A percentile compares a stretch with the other conserved stretches of the same genome.
phyloP scores from a whole-genome alignment of 129 eudicot species.

The Logfia minima region DNA sequence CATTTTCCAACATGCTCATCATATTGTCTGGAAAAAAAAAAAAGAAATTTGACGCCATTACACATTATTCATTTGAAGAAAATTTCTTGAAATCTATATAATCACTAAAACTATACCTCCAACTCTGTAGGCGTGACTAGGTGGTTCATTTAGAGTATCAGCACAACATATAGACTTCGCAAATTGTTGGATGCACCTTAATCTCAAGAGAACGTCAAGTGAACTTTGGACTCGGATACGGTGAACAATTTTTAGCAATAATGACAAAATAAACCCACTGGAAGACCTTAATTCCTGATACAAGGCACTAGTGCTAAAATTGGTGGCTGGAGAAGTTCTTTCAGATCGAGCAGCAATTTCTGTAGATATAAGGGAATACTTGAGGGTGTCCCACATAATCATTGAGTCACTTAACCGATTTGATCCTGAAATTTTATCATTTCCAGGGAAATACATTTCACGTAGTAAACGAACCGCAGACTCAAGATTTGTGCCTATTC shows the following conservation, averaged over 20 bases:
- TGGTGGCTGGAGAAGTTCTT: constrained; percentile 49
- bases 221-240: constrained; percentile 48
- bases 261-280: constrained; percentile 76
- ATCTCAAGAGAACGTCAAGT: constrained; percentile 56
- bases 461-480: constrained; percentile 49
- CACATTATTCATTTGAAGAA: not conserved
- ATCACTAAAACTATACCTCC: constrained; percentile 47
- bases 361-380: constrained; percentile 76
- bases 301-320: constrained; percentile 51
- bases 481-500: constrained; percentile 53
- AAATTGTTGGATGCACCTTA: constrained; percentile 71
- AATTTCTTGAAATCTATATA: not conserved
- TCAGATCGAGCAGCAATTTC: constrained; percentile 89
- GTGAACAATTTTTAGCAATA: constrained; percentile 66
- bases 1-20: constrained; percentile 63
- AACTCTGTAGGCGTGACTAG: constrained; percentile 29
- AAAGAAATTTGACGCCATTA: not conserved
- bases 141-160: constrained; percentile 34
- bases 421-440: constrained; percentile 57
- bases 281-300: constrained; percentile 71
- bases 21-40: constrained; percentile 50
- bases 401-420: constrained; percentile 70
- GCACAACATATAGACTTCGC: constrained; percentile 71
- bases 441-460: constrained; percentile 66
- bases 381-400: constrained; percentile 91